phyloP scores from a whole-genome alignment of 2,329 filamentous ascomycete species.

The Exserohilum rostratum region DNA sequence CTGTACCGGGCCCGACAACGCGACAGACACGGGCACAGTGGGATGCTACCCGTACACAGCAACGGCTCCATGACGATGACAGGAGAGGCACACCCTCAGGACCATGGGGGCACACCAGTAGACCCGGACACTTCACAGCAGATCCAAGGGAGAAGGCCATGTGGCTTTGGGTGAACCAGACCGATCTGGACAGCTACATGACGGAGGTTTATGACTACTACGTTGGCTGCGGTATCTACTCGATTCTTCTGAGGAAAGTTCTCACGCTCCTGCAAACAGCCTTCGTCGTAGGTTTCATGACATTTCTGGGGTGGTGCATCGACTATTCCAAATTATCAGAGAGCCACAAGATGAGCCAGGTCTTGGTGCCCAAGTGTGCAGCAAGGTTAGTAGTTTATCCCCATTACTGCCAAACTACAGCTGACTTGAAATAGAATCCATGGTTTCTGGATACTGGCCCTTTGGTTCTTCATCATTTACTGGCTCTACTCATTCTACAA shows the following conservation, averaged over 20 bases:
- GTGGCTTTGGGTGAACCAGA: conserved; percentile 92
- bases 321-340: conserved; percentile 76
- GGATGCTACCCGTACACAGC: conserved; percentile 56
- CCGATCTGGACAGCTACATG: conserved; percentile 87
- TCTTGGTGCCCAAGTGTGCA: conserved; percentile 77
- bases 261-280: conserved; percentile 79
- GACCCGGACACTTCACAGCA: conserved; percentile 41
- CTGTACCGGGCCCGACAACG: conserved; percentile 53
- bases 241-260: conserved; percentile 74
- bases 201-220: conserved; percentile 87
- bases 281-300: conserved; percentile 82
- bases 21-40: conserved; percentile 56
- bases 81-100: conserved; percentile 19
- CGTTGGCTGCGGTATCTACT: conserved; percentile 80
- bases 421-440: conserved; percentile 66
- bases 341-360: conserved; percentile 65
- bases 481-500: conserved; percentile 82
- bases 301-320: conserved; percentile 84
- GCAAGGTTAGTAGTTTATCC: conserved; percentile 35
- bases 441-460: conserved; percentile 73
- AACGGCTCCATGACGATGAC: conserved; percentile 50
- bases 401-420: neutral
- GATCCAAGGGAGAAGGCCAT: conserved; percentile 78
- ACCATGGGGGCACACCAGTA: conserved; percentile 30
- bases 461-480: conserved; percentile 86